phyloP scores from a whole-genome alignment of 805 yeast genomes.

The Metschnikowia lachancei region DNA sequence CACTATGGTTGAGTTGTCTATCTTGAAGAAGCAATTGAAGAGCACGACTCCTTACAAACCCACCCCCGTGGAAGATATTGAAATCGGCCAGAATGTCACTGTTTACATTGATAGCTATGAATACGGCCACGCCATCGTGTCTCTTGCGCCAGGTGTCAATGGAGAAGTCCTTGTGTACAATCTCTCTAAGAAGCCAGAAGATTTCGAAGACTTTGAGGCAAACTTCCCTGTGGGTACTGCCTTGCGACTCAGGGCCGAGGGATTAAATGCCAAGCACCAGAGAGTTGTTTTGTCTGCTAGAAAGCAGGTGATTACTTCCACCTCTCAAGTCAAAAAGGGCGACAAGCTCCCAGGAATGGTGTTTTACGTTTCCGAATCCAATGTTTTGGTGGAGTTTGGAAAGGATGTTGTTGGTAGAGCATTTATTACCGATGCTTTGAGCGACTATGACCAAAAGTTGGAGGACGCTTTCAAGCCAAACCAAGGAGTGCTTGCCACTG shows the following conservation, averaged over 20 bases:
- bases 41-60: slow-evolving; percentile 17
- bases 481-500: slow-evolving; percentile 56
- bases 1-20: slow-evolving; percentile 61
- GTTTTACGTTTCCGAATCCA: slow-evolving; percentile 53
- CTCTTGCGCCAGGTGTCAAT: slow-evolving; percentile 62
- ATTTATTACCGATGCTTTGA: slow-evolving; percentile 72
- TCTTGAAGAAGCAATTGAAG: slow-evolving; percentile 43
- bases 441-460: slow-evolving; percentile 57
- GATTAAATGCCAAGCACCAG: slow-evolving; percentile 53
- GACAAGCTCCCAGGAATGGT: slow-evolving; percentile 60
- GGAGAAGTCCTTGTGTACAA: slow-evolving; percentile 69
- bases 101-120: slow-evolving; percentile 67
- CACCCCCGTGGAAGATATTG: slow-evolving; percentile 26
- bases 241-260: slow-evolving; percentile 53
- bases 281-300: slow-evolving; percentile 51
- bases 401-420: slow-evolving; percentile 59
- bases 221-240: slow-evolving; percentile 73
- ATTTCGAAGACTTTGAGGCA: slow-evolving; percentile 49
- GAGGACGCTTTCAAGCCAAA: slow-evolving; percentile 49
- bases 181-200: slow-evolving; percentile 51
- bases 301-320: slow-evolving; percentile 36
- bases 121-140: slow-evolving; percentile 63
- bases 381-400: slow-evolving; percentile 69
- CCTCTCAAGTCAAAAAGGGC: slow-evolving; percentile 45
- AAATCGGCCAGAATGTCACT: slow-evolving; percentile 48